A percentile compares a stretch with the other conserved stretches of the same genome.
These are phyloP conservation scores for Sherardia arvensis DNA, from an alignment of 257 asterid species.

Conservation along the genomic window DNA sequence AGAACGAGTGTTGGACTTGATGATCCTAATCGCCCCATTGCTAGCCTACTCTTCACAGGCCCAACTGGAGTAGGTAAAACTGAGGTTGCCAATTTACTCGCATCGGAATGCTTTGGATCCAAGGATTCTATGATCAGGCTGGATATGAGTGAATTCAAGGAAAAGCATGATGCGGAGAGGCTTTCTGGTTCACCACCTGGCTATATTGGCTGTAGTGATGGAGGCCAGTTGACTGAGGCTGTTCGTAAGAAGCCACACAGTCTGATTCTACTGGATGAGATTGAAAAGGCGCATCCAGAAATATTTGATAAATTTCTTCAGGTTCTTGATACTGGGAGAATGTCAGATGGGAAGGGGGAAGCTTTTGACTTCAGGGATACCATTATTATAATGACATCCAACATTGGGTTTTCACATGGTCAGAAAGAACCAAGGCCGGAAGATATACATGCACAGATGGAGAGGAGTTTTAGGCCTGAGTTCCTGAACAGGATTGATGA, in stretches of 20 bases:
- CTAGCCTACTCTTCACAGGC: constrained; percentile 84
- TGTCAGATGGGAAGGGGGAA: constrained; percentile 79
- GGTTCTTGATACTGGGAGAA: constrained; percentile 72
- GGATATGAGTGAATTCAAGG: constrained; percentile 96
- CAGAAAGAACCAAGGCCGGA: constrained; percentile 42
- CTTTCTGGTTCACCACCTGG: constrained; percentile 91
- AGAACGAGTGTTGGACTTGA: constrained; percentile 87
- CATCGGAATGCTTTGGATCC: constrained; percentile 75
- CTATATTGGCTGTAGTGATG: constrained; percentile 69
- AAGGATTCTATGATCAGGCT: constrained; percentile 81
- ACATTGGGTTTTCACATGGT: constrained; percentile 57
- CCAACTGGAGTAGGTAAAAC: constrained; percentile 97
- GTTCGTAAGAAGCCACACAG: constrained; percentile 70
- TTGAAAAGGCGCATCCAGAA: constrained; percentile 79
- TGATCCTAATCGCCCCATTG: constrained; percentile 74
- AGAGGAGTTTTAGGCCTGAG: constrained; percentile 70
- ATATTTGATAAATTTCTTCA: constrained; percentile 81
- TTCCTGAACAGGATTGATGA: constrained; percentile 78
- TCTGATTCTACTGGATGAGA: constrained; percentile 70
- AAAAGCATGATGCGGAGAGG: constrained; percentile 73
- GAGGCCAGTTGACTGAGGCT: constrained; percentile 81
- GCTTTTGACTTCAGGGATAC: constrained; percentile 82
- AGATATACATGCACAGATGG: constrained; percentile 48
- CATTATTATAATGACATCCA: constrained; percentile 67
- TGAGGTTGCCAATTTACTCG: constrained; percentile 67